Evolutionary conservation across 129 eudicot species (phyloP).

Genomic region (Pulicaria dysenterica): DNA sequence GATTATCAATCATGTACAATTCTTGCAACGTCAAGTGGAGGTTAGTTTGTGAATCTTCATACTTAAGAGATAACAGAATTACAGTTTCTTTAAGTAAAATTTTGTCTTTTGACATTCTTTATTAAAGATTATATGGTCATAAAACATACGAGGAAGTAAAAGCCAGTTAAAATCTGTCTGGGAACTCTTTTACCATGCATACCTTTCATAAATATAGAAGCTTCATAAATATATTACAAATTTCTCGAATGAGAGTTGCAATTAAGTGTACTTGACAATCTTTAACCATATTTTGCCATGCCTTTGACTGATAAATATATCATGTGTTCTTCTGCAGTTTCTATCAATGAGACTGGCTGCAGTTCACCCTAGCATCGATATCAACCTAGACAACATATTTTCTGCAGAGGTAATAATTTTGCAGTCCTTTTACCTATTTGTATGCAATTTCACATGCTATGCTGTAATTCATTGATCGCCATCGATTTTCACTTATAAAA

Average conservation of each 20-base stretch:
- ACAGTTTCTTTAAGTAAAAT: neutral
- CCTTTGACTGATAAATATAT: slow-evolving; percentile 19
- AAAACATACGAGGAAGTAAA: neutral
- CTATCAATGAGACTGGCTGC: slow-evolving; percentile 99
- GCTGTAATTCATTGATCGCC: slow-evolving; percentile 10
- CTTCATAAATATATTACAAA: slow-evolving; percentile 2
- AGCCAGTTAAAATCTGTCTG: neutral
- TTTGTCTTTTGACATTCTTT: neutral
- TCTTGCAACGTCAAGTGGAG: slow-evolving; percentile 93
- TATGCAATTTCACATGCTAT: slow-evolving; percentile 33
- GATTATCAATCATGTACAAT: slow-evolving; percentile 84
- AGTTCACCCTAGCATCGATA: slow-evolving; percentile 80
- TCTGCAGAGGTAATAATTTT: slow-evolving; percentile 63
- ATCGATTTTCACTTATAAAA: slow-evolving; percentile 14
- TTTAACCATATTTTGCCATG: neutral
- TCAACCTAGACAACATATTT: slow-evolving; percentile 76
- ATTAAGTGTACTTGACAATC: neutral
- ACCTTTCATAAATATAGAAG: slow-evolving; percentile 3
- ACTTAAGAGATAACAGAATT: neutral
- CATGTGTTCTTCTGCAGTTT: slow-evolving; percentile 48
- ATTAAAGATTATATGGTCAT: neutral
- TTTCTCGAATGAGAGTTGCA: neutral
- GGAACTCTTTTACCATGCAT: neutral
- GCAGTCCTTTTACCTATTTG: slow-evolving; percentile 27
- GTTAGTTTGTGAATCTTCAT: slow-evolving; percentile 37